phyloP scores from a whole-genome alignment of 495 filamentous ascomycete species.

The Penicillium salamii region DNA sequence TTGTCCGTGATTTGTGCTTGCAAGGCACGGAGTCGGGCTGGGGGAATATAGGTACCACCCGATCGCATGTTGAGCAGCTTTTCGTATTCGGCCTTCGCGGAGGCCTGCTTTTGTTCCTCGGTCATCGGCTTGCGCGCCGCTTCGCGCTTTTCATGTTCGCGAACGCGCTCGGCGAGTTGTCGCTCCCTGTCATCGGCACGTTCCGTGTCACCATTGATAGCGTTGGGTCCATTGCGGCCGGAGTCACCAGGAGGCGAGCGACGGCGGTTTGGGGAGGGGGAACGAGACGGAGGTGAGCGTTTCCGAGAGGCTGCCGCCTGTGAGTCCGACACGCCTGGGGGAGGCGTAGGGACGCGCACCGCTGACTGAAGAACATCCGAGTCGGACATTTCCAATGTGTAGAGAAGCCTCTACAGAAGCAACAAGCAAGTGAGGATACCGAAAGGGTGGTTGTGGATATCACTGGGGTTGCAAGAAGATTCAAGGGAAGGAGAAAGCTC shows the following conservation, averaged over 20 bases:
- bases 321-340: slow-evolving; percentile 50
- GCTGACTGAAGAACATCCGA: slow-evolving; percentile 59
- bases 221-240: slow-evolving; percentile 30
- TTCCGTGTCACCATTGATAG: slow-evolving; percentile 52
- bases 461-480: slow-evolving; percentile 4
- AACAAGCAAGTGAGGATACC: slow-evolving; percentile 6
- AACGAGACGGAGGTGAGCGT: slow-evolving; percentile 60
- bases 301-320: slow-evolving; percentile 54
- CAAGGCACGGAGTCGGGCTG: slow-evolving; percentile 82
- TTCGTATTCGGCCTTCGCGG: slow-evolving; percentile 86
- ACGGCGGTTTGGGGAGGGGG: slow-evolving; percentile 61
- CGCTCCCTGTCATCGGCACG: slow-evolving; percentile 59
- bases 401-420: slow-evolving; percentile 6
- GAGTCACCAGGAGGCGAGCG: slow-evolving; percentile 54
- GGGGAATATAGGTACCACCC: slow-evolving; percentile 94
- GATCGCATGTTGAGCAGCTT: slow-evolving; percentile 86
- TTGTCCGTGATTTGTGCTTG: slow-evolving; percentile 98
- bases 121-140: slow-evolving; percentile 59
- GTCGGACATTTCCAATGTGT: slow-evolving; percentile 39
- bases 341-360: slow-evolving; percentile 65
- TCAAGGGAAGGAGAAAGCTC: slow-evolving; percentile 28
- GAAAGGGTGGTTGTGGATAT: slow-evolving; percentile 13
- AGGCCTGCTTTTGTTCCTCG: slow-evolving; percentile 78
- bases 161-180: slow-evolving; percentile 58
- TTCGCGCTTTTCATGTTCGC: slow-evolving; percentile 52